Evolutionary conservation across 2,329 filamentous ascomycete genomes (phyloP), one percentile per base, ranked within the genome.

Genomic region (Aureobasidium melanogenum): DNA sequence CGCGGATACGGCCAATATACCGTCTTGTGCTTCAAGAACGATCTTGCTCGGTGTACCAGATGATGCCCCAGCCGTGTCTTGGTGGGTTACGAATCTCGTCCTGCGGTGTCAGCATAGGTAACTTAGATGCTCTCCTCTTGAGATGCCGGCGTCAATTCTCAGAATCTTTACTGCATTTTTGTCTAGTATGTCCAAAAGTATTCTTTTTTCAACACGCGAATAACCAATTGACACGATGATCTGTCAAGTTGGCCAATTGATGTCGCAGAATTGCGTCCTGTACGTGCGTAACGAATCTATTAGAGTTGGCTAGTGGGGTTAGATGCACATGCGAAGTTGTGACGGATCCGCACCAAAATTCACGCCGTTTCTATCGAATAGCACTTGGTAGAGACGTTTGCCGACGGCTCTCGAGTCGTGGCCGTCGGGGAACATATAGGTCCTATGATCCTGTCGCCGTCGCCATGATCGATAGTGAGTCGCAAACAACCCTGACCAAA

Each of bases 301-400:
- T 57, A 34, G 32, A 41, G 41, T 57, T 57, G 5, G 19, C 41
- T 57, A 57, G 54, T 15, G 54, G 41, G 36, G 39, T 46, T 47
- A 26, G 41, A 57, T 36, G 54, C 38, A 57, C 54, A 57, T 57
- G 30, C 41, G 28, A 57, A 41, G 15, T 41, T 34, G 41, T 57
- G 41, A 47, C 41, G 54, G 41, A 46, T 57, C 39, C 39, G 54
- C n/a, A 57, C 54, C 54, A 57, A 57, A 41, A 26, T 22, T n/a
- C n/a, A 47, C 54, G 30, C 54, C 54, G 54, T 57, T 57, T 57
- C 10, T 46, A 57, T 57, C 41, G 54, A 47, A 32, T 41, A 47
- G 54, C 54, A 57, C 41, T 56, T 34, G 17, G 38, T 19, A 32
- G 22, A 57, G 26, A 12, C 30, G 30, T 7, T 41, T 32, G 54